These are phyloP conservation scores for Glycine latifolia DNA, from an alignment of 306 rosid species.

Conservation along the genomic window DNA sequence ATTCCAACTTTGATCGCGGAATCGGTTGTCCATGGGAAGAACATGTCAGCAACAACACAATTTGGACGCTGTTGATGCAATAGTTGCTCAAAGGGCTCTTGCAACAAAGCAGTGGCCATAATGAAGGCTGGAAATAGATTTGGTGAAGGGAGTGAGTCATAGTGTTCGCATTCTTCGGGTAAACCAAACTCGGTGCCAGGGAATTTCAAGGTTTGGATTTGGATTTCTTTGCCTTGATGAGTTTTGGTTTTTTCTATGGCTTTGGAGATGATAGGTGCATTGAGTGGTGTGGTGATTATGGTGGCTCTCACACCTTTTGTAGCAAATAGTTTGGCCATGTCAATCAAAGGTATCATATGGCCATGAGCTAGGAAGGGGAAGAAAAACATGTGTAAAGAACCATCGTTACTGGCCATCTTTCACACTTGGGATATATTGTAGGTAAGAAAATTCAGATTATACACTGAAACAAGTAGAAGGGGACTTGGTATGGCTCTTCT, in stretches of 20 bases:
- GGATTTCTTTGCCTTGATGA: neutral
- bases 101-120: conserved; percentile 23
- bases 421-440: too few relatives aligned
- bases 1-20: conserved; percentile 17
- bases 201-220: conserved; percentile 41
- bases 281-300: conserved; percentile 11
- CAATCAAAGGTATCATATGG: neutral
- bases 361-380: neutral
- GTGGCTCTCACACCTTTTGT: neutral
- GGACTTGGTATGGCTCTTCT: too few relatives aligned
- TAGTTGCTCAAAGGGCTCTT: conserved; percentile 44
- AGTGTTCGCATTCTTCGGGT: conserved; percentile 50
- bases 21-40: conserved; percentile 44
- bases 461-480: neutral
- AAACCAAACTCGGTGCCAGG: conserved; percentile 37
- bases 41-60: conserved; percentile 45
- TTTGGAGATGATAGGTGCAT: conserved; percentile 47
- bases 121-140: neutral
- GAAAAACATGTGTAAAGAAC: neutral
- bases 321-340: neutral
- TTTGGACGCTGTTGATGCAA: conserved; percentile 26
- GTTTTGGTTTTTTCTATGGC: conserved; percentile 6
- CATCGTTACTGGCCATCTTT: neutral
- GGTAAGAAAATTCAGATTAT: neutral
- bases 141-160: conserved; percentile 22